Conservation (phyloP, 345 rosid genomes). For the Melaleuca alternifolia region DNA sequence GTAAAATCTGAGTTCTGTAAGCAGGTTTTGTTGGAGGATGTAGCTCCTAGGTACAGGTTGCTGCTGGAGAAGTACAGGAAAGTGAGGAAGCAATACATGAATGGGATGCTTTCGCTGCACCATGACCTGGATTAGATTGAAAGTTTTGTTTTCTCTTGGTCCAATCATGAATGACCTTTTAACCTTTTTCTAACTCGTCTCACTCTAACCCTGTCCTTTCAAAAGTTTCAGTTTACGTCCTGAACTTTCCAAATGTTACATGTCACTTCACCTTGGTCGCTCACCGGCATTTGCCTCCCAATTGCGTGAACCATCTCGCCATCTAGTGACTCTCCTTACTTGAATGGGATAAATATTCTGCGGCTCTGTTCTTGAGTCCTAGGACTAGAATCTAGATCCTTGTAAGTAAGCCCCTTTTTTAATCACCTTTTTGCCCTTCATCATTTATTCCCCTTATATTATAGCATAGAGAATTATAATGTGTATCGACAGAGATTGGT, state of each 20-base stretch:
- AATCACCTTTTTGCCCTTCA: background rate
- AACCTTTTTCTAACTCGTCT: background rate
- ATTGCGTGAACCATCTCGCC: background rate
- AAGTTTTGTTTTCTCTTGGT: background rate
- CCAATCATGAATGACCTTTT: background rate
- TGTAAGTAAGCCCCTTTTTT: background rate
- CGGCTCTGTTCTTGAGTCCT: background rate
- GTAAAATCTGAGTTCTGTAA: conserved; percentile 32
- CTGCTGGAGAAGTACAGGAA: conserved; percentile 33
- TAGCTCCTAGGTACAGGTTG: conserved; percentile 12
- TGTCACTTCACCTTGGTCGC: background rate
- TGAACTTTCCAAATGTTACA: background rate
- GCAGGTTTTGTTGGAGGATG: conserved; percentile 26
- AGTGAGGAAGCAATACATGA: conserved; percentile 37
- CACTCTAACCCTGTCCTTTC: background rate
- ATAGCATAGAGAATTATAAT: background rate
- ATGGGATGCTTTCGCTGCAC: conserved; percentile 49
- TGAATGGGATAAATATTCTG: background rate
- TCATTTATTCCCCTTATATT: background rate
- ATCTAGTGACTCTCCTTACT: background rate
- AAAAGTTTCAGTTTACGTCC: background rate
- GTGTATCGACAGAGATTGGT: background rate
- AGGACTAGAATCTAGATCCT: background rate
- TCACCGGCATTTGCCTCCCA: background rate
- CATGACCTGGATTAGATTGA: background rate